Evolutionary conservation across 2,329 filamentous ascomycete genomes (phyloP), one percentile per base, ranked within the genome.

Genomic region (Penicillium olsonii): DNA sequence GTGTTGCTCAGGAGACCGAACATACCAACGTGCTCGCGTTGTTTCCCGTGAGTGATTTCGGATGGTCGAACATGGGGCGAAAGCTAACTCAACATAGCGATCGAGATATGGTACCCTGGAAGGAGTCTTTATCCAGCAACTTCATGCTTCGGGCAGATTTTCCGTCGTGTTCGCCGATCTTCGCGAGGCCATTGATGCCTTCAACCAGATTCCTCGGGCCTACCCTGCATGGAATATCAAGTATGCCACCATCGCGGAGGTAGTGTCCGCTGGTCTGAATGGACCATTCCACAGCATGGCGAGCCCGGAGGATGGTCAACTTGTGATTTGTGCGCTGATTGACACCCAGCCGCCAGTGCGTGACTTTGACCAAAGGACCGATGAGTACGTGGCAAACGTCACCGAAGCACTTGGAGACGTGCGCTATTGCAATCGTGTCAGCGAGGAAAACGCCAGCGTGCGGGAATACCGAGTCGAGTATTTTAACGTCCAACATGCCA

Each of bases 81-180:
- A 34, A 24, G 17, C 41, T 48, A 34, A 48, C 24, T 19, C 24
- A 38, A 26, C 33, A 8, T 19, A 48, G 46, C 22, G 37, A 9
- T 9, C 20, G 2, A 26, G 45, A 12, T 48, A 44, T 26, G 12
- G n/a, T 33, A 44, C 46, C 15, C 18, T 48, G 19, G 40, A 44
- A 12, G 7, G n/a, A 26, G 26, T 39, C 37, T 44, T 19, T 11
- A 24, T 44, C 19, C 18, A 37, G 12, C 26, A 48, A 1, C 6
- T 48, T 15, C 18, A 31, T 11, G 12, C 33, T 8, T 18, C 6
- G 5, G 34, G 41, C 5, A 5, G n/a, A 15, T 29, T 48, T 12
- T 44, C 46, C 2, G 5, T 48, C 17, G 12, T 35, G 2, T 48
- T 48, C 22, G 18, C 40, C 6, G 46, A 48, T 20, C n/a, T 48